phyloP scores from a whole-genome alignment of 2,329 filamentous ascomycete species.

The Ophiostoma sp. region DNA sequence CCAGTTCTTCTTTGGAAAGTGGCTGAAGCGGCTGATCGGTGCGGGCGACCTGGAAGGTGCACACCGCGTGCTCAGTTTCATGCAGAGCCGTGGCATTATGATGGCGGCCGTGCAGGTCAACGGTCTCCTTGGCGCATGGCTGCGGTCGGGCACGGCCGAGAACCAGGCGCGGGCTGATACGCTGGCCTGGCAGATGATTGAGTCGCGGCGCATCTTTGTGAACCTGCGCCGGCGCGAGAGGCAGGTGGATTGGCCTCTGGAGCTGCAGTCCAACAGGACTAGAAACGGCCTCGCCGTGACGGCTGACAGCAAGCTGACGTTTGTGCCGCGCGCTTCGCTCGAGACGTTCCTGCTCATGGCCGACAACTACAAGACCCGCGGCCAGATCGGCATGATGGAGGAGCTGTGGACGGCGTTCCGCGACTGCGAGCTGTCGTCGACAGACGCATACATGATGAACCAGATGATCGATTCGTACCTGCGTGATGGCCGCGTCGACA shows the following conservation, averaged over 20 bases:
- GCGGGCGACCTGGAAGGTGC: conserved; percentile 66
- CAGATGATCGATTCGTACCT: conserved; percentile 65
- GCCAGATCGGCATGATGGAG: conserved; percentile 52
- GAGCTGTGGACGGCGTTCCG: conserved; percentile 58
- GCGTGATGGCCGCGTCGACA: conserved; percentile 50
- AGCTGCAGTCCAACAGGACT: conserved; percentile 25
- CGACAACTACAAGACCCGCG: conserved; percentile 62
- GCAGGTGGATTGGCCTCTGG: conserved; percentile 30
- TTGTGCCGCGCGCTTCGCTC: conserved; percentile 57
- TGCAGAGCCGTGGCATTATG: conserved; percentile 62
- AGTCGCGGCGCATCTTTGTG: conserved; percentile 60
- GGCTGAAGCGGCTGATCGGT: conserved; percentile 78
- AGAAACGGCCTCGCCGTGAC: not conserved
- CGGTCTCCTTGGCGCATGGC: conserved; percentile 72
- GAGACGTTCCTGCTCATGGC: conserved; percentile 76
- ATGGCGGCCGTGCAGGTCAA: conserved; percentile 74
- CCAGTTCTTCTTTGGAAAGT: conserved; percentile 79
- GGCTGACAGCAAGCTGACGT: conserved; percentile 30
- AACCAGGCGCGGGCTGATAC: conserved; percentile 58
- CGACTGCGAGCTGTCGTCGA: conserved; percentile 55
- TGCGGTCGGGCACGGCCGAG: conserved; percentile 55
- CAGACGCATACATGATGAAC: conserved; percentile 73
- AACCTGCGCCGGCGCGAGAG: conserved; percentile 39
- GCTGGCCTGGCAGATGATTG: conserved; percentile 73
- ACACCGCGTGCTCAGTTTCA: conserved; percentile 65